These are phyloP conservation scores for Backusella westeae DNA, from an alignment of 192 early-diverging fungal species.

Conservation along the genomic window DNA sequence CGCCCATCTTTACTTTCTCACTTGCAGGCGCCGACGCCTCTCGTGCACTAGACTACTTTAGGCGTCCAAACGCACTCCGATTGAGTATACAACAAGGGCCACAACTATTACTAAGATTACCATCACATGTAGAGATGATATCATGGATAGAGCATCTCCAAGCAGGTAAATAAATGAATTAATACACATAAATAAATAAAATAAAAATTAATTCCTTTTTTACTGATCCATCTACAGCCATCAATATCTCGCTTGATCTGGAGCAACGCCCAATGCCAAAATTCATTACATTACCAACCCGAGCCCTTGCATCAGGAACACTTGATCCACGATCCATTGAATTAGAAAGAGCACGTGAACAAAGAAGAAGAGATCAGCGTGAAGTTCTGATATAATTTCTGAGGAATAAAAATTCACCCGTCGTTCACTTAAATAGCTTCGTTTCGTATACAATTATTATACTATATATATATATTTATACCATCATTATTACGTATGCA, in stretches of 20 bases:
- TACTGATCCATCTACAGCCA: slow-evolving; percentile 17
- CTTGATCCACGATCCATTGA: slow-evolving; percentile 2
- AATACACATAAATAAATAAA: not conserved
- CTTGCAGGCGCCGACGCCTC: slow-evolving; percentile 25
- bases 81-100: slow-evolving; percentile 34
- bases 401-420: not conserved
- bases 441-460: not conserved
- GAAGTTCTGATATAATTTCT: slow-evolving; percentile 24
- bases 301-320: not conserved
- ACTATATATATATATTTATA: not conserved
- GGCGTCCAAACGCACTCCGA: slow-evolving; percentile 44
- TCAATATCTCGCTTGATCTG: slow-evolving; percentile 46
- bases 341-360: slow-evolving; percentile 23
- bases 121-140: slow-evolving; percentile 41
- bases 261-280: slow-evolving; percentile 49
- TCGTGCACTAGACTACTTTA: slow-evolving; percentile 44
- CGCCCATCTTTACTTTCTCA: slow-evolving; percentile 15
- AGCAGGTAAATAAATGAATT: slow-evolving; percentile 23
- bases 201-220: not conserved
- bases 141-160: slow-evolving; percentile 53
- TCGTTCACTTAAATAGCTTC: not conserved
- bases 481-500: slow-evolving; percentile 15
- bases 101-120: slow-evolving; percentile 39
- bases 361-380: slow-evolving; percentile 22
- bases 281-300: slow-evolving; percentile 45